Conservation (phyloP, 768 basidiomycete species). For the Lanmaoa pseudosensibilis region DNA sequence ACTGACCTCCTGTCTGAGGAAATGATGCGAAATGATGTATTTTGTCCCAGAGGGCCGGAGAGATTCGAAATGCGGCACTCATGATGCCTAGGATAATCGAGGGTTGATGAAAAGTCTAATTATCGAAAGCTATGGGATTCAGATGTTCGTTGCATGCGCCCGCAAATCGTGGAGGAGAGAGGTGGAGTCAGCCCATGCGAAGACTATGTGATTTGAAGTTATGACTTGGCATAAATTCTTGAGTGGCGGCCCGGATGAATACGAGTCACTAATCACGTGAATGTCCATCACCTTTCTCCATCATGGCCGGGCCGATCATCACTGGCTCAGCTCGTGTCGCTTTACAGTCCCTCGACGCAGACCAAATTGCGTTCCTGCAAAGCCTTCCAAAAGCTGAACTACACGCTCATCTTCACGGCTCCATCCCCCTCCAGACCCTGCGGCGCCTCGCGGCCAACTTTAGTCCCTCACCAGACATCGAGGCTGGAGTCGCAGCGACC, state of each 20-base stretch:
- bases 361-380: conserved; percentile 60
- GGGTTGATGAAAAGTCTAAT: background rate
- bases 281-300: background rate
- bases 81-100: conserved; percentile 23
- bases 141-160: conserved; percentile 7
- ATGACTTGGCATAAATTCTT: no score
- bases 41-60: conserved; percentile 80
- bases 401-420: conserved; percentile 85
- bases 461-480: conserved; percentile 19
- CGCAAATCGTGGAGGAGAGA: background rate
- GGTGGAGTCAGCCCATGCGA: background rate
- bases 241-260: background rate
- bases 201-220: background rate
- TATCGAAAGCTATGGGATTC: background rate
- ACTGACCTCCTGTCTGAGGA: conserved; percentile 86
- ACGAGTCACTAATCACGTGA: conserved; percentile 16
- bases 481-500: conserved; percentile 44
- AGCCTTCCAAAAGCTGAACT: conserved; percentile 78
- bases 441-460: conserved; percentile 58
- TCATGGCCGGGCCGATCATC: conserved; percentile 1
- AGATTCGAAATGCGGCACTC: conserved; percentile 63
- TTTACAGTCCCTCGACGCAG: conserved; percentile 47
- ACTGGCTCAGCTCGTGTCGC: conserved; percentile 46
- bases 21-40: conserved; percentile 91
- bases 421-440: conserved; percentile 66